Percentiles rank a stretch among this genome's conserved stretches.
phyloP scores from a whole-genome alignment of 768 basidiomycete species.

The Paxillus ammoniavirescens region DNA sequence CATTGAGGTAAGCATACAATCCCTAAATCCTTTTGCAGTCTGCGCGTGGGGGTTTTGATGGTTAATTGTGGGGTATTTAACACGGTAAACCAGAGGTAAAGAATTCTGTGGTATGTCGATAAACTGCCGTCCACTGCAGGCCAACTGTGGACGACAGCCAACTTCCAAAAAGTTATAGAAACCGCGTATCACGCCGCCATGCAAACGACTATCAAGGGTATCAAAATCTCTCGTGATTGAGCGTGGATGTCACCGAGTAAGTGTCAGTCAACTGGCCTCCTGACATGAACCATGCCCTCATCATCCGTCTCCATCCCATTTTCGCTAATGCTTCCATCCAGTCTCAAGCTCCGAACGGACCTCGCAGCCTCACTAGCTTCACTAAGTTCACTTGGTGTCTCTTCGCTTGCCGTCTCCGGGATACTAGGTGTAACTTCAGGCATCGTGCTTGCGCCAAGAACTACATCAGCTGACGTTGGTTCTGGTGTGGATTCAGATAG shows the following conservation, averaged over 20 bases:
- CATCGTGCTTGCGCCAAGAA: background rate
- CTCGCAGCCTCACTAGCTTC: constrained; percentile 24
- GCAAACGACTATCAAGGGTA: constrained; percentile 22
- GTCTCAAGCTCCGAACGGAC: constrained; percentile 36
- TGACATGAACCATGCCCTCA: constrained; percentile 79
- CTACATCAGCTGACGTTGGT: constrained; percentile 6
- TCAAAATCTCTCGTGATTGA: constrained; percentile 12
- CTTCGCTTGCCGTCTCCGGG: constrained; percentile 21
- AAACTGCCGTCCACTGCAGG: constrained; percentile 1
- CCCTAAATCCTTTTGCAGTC: background rate
- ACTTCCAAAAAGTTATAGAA: constrained; percentile 4
- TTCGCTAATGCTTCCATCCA: constrained; percentile 61
- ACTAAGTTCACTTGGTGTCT: constrained; percentile 26
- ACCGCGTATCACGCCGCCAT: constrained; percentile 12
- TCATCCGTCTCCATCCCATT: constrained; percentile 77
- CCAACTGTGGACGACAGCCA: too few species aligned
- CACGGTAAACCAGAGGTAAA: background rate
- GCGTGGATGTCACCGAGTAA: constrained; percentile 1
- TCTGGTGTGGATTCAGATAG: constrained; percentile 22
- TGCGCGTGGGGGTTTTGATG: constrained; percentile 3
- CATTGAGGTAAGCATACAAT: background rate
- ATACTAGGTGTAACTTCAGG: constrained; percentile 35
- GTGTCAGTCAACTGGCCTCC: constrained; percentile 44
- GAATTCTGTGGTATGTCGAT: constrained; percentile 6
- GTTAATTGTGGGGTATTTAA: constrained; percentile 11